Evolutionary conservation across 306 rosid species (phyloP).

Genomic region (Phaseolus lunatus): DNA sequence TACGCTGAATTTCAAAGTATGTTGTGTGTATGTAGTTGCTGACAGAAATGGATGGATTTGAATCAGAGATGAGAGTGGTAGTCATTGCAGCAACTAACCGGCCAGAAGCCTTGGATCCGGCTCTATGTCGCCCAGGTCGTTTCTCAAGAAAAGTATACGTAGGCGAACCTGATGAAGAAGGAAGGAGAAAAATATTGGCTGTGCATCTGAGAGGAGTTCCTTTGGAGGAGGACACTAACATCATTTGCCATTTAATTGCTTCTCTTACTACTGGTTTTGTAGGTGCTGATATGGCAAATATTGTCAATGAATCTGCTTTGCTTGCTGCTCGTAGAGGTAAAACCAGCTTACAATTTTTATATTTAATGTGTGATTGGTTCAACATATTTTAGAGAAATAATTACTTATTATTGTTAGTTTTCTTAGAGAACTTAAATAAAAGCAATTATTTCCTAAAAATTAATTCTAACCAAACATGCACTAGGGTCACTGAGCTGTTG

Average conservation of each 20-base stretch:
- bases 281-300: slow-evolving; percentile 96
- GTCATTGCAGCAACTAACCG: slow-evolving; percentile 96
- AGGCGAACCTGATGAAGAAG: slow-evolving; percentile 94
- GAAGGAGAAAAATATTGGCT: slow-evolving; percentile 90
- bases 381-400: background rate
- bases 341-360: slow-evolving; percentile 28
- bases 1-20: slow-evolving; percentile 28
- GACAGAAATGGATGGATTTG: slow-evolving; percentile 99
- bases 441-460: background rate
- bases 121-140: slow-evolving; percentile 97
- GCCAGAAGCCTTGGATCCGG: slow-evolving; percentile 94
- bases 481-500: too few species aligned
- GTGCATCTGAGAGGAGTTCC: slow-evolving; percentile 95
- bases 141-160: slow-evolving; percentile 93
- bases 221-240: slow-evolving; percentile 72
- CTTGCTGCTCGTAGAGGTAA: slow-evolving; percentile 96
- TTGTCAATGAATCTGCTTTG: slow-evolving; percentile 89
- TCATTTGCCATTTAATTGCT: slow-evolving; percentile 80
- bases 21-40: slow-evolving; percentile 64
- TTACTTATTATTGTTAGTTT: background rate
- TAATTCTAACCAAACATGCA: background rate
- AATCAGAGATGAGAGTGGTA: slow-evolving; percentile 83
- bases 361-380: background rate
- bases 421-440: background rate
- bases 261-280: slow-evolving; percentile 87